Evolutionary conservation across 495 filamentous ascomycete species (phyloP), one percentile per base, ranked within the genome.

Genomic region (Aspergillus conjunctus): DNA sequence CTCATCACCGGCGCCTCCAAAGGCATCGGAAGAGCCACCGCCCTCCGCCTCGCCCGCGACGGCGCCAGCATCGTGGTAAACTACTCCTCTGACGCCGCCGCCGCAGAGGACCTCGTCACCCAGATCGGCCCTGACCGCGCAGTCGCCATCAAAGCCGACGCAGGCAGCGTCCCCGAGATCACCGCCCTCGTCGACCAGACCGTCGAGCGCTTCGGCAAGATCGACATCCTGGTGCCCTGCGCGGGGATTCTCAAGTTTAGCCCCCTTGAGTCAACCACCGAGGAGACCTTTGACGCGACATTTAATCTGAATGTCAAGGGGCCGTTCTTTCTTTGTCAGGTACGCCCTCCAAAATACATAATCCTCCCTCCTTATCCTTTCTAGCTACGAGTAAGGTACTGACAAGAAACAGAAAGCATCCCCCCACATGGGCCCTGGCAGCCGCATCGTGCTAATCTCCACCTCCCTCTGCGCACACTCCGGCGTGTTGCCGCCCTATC

Each of bases 1-100:
- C 65, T 83, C 22, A 74, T 83, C 54, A 85, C 82, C 7, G 81
- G 81, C 11, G 81, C 80, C 15, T 79, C 74, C n/a, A 79, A 73
- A 43, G 81, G 82, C 53, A 84, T 85, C 58, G 82, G 82, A 58
- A 53, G 57, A 37, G 80, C 81, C 7, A 81, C 81, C 0, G 77
- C 80, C 10, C 68, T 74, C 41, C 75, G 77, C 39, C 67, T 83
- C 15, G 67, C 75, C 21, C 56, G 55, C 9, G 66, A 75, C 2
- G 79, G 78, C 30, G 81, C 80, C 5, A 73, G 64, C 6, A 69
- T 85, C 43, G 73, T 71, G 53, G 56, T 50, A 46, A 70, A 59
- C 65, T 76, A 58, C 61, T 57, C 31, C 65, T 60, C 57, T 10
- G 49, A 53, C 20, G n/a, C 37, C 14, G 17, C 46, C 15, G 26